Evolutionary conservation across 2,329 filamentous ascomycete species (phyloP), one percentile per base, ranked within the genome.

Genomic region (Clathrospora elynae): DNA sequence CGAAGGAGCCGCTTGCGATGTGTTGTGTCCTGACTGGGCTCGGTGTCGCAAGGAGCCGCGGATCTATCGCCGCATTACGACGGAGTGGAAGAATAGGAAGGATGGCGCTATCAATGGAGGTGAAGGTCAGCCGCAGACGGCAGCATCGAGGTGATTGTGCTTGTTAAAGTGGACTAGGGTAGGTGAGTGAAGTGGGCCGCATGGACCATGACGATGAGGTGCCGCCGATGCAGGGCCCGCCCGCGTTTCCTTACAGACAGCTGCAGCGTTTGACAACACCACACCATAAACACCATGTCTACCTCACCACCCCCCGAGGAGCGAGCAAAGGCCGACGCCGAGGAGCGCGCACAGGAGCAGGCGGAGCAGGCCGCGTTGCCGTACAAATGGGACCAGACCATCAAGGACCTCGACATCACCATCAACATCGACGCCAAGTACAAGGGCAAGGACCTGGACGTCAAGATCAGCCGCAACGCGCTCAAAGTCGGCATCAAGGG

Each of bases 301-400:
- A 53, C 35, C 48, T 78, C 76, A 11, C 78, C 78, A 3, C 73
- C 78, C 10, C 75, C 78, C 14, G 72, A 76, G 43, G 77, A 81
- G 63, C 80, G 78, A 48, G 75, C 78, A 46, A 73, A 71, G 51
- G 72, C 77, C 54, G 81, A 85, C 61, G 76, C 75, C 51, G 81
- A 81, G 59, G 77, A 76, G 55, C 79, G 78, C 62, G 85, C 83
- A 50, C 85, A 86, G 68, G 90, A 99, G 75, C 78, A 81, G 42
- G 87, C 85, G 61, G 93, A 99, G 75, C 93, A 99, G 77, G 87
- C 85, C 28, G 82, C 86, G 16, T 84, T 99, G 28, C 93, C 93
- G 1, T 99, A 99, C 84, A 93, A 95, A 75, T 99, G 93, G 93
- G 87, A 82, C 8, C 93, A 99, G 75, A 91, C 87, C 16, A 96